phyloP scores from a whole-genome alignment of 768 basidiomycete species.

The Mycena galopus region DNA sequence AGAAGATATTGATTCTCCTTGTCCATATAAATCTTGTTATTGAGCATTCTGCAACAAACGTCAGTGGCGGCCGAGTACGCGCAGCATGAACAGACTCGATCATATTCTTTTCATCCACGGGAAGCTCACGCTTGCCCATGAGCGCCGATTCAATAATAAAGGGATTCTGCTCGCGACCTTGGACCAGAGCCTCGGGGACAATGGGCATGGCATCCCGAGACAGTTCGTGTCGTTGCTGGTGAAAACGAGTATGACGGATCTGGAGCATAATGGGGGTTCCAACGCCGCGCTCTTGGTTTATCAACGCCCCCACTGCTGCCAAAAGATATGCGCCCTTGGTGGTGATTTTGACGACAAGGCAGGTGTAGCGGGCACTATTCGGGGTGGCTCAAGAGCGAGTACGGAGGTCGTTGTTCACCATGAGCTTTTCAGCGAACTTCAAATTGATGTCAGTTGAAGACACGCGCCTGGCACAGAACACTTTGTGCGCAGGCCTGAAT shows the following conservation, averaged over 20 bases:
- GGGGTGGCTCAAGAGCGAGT: slow-evolving; percentile 14
- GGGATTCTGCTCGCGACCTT: slow-evolving; percentile 21
- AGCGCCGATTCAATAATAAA: slow-evolving; percentile 12
- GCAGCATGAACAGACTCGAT: slow-evolving; percentile 6
- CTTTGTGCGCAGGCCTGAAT: slow-evolving; percentile 14
- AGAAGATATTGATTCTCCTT: slow-evolving; percentile 25
- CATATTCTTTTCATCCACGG: slow-evolving; percentile 21
- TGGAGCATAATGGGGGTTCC: slow-evolving; percentile 22
- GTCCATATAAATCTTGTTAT: slow-evolving; percentile 28
- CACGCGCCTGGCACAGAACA: background rate
- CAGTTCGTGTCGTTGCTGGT: slow-evolving; percentile 20
- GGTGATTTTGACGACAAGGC: slow-evolving; percentile 15
- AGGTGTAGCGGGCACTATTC: slow-evolving; percentile 8
- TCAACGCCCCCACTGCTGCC: background rate
- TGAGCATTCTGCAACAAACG: background rate
- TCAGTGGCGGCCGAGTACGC: background rate
- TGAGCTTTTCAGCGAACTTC: slow-evolving; percentile 26
- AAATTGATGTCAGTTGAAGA: slow-evolving; percentile 16
- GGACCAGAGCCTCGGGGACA: slow-evolving; percentile 15
- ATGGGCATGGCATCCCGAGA: background rate
- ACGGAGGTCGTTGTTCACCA: slow-evolving; percentile 22
- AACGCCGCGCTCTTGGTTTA: background rate
- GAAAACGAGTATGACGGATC: slow-evolving; percentile 22
- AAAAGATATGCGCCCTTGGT: slow-evolving; percentile 18
- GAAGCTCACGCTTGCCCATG: slow-evolving; percentile 5